phyloP scores from a whole-genome alignment of 306 rosid species.

The Prunus mira region DNA sequence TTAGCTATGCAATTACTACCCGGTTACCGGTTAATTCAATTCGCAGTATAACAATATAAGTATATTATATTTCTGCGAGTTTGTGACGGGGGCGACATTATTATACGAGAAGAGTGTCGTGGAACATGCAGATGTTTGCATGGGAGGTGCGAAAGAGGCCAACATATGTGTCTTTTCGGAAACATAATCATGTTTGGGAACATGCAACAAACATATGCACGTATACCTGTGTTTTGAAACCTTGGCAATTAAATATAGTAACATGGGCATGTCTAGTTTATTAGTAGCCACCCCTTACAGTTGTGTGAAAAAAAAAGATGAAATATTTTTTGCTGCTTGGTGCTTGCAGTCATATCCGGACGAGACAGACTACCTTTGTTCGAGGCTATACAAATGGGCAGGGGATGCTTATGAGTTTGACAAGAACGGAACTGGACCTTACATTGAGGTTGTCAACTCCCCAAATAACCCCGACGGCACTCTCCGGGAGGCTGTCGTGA shows the following conservation, averaged over 20 bases:
- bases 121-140: constrained; percentile 31
- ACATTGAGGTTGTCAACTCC: constrained; percentile 65
- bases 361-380: constrained; percentile 33
- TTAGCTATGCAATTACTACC: background rate
- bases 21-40: no score
- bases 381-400: constrained; percentile 62
- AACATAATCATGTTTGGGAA: constrained; percentile 16
- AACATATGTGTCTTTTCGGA: constrained; percentile 30
- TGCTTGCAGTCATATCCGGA: constrained; percentile 55
- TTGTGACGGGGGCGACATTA: background rate
- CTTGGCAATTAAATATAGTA: constrained; percentile 23
- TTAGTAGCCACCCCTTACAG: background rate
- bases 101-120: background rate
- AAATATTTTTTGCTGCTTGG: no score
- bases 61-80: background rate
- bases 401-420: constrained; percentile 62
- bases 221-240: constrained; percentile 3
- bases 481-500: constrained; percentile 39
- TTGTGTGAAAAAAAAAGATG: no score
- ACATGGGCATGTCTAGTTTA: constrained; percentile 40
- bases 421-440: constrained; percentile 37
- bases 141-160: constrained; percentile 30
- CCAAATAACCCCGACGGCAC: constrained; percentile 88
- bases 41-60: background rate
- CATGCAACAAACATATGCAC: constrained; percentile 39